phyloP scores from a whole-genome alignment of 1,284 basidiomycete species.

The Caloboletus firmus region DNA sequence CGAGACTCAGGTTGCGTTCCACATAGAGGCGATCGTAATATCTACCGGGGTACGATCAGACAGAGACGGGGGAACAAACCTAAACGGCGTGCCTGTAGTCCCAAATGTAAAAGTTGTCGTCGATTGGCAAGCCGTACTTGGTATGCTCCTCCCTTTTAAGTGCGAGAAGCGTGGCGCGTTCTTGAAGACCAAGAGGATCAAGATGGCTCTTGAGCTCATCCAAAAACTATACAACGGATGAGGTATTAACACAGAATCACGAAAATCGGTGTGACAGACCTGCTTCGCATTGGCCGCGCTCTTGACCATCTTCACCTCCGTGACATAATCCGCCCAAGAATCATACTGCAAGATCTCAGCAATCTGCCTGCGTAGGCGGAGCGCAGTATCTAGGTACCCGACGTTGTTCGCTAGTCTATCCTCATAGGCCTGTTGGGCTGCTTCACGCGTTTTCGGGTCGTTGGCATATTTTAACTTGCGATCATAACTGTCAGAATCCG shows the following conservation, averaged over 20 bases:
- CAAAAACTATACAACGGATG: constrained; percentile 59
- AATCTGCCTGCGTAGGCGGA: constrained; percentile 67
- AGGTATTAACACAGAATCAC: no score
- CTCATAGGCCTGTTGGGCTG: constrained; percentile 64
- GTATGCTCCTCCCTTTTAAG: constrained; percentile 72
- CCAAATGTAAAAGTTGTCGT: constrained; percentile 69
- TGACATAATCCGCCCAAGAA: constrained; percentile 78
- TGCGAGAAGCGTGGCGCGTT: constrained; percentile 60
- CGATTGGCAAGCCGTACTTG: constrained; percentile 56
- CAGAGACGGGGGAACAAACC: no score
- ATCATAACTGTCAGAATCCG: constrained; percentile 38
- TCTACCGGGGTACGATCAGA: constrained; percentile 21
- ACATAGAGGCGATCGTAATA: constrained; percentile 72
- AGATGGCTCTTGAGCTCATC: constrained; percentile 69
- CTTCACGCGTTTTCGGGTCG: constrained; percentile 63
- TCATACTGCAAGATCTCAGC: constrained; percentile 67
- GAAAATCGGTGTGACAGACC: constrained; percentile 37
- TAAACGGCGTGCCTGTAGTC: constrained; percentile 45
- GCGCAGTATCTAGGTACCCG: constrained; percentile 61
- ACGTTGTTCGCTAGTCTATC: constrained; percentile 64
- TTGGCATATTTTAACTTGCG: constrained; percentile 78
- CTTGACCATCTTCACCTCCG: constrained; percentile 83
- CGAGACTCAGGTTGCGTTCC: constrained; percentile 63
- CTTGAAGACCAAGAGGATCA: constrained; percentile 61
- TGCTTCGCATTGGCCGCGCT: constrained; percentile 45